Evolutionary conservation across 1,139 yeast species (phyloP), one percentile per base, ranked within the genome.

Genomic region (Blastobotrys malaysiensis): DNA sequence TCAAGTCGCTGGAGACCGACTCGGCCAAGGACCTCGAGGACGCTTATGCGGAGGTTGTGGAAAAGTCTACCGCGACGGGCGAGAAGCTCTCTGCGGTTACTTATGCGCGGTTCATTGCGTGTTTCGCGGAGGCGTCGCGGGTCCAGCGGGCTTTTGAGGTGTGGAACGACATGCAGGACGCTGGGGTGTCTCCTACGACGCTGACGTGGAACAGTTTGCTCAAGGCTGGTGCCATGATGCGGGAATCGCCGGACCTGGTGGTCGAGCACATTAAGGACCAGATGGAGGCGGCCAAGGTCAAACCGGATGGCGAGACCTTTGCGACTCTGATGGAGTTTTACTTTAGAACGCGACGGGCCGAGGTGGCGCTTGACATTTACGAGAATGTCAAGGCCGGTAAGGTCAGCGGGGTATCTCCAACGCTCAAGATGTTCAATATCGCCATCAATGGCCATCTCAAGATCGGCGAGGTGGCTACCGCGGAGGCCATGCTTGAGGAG

Each of bases 171-270:
- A 61, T 78, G 63, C 58, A 71, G 21, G 55, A 63, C 18, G 53
- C 63, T 5, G 70, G 68, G 5, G 57, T 68, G 9, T 56, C 55
- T 1, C 75, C 77, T 5, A 61, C 73, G 1, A 61, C 72, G 9
- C 63, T 63, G 7, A 65, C 75, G 3, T 80, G 82, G 82, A 77
- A 78, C 54, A 72, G 74, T 51, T 65, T 80, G 50, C 66, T 80
- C 31, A 63, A 69, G 46, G 71, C 81, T 1, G 78, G 74, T 21
- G 65, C 77, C 3, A 67, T 69, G 26, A 54, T 67, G 9, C 59
- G 60, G 24, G 59, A 55, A 26, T 63, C 66, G 46, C 67, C 73
- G 50, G 60, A 71, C 14, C 67, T 64, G 5, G 63, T 70, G 11
- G 69, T 73, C 31, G 73, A 73, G 48, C 69, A 69, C 21, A 65